Conservation (phyloP, 805 yeast species). For the Kuraishia borneana region DNA sequence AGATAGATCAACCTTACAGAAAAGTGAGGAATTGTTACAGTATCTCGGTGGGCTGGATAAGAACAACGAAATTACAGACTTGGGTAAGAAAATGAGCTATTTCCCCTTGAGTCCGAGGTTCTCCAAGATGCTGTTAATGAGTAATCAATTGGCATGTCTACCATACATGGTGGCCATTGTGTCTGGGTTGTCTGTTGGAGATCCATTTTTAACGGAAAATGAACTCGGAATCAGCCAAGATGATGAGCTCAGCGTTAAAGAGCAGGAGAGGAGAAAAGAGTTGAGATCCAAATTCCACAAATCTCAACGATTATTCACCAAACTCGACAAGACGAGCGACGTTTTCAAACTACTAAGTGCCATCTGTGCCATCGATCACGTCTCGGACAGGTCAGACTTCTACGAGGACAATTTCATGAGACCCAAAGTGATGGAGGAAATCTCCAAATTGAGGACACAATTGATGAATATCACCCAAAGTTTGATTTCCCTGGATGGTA, state of each 20-base stretch:
- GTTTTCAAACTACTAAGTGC: conserved; percentile 66
- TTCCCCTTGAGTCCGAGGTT: conserved; percentile 94
- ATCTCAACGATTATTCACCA: conserved; percentile 49
- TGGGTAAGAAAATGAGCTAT: conserved; percentile 78
- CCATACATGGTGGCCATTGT: conserved; percentile 88
- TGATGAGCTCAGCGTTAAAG: conserved; percentile 24
- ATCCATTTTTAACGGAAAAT: conserved; percentile 69
- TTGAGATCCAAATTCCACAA: conserved; percentile 42
- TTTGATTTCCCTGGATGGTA: conserved; percentile 46
- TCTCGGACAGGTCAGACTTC: conserved; percentile 27
- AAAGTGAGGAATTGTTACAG: conserved; percentile 58
- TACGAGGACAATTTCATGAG: conserved; percentile 63
- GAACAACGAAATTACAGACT: conserved; percentile 49
- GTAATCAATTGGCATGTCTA: conserved; percentile 77
- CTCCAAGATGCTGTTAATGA: conserved; percentile 79
- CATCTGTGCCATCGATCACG: conserved; percentile 79
- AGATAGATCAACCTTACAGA: conserved; percentile 40
- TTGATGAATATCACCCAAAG: conserved; percentile 62
- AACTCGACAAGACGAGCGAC: conserved; percentile 67
- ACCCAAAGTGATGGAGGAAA: conserved; percentile 78
- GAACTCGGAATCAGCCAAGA: conserved; percentile 54
- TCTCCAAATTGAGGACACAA: conserved; percentile 69
- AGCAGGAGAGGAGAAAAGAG: conserved; percentile 25
- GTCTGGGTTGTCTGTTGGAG: conserved; percentile 87
- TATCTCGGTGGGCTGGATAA: conserved; percentile 69